Evolutionary conservation across 2,329 filamentous ascomycete genomes (phyloP).

Genomic region (Claviceps lovelessii): DNA sequence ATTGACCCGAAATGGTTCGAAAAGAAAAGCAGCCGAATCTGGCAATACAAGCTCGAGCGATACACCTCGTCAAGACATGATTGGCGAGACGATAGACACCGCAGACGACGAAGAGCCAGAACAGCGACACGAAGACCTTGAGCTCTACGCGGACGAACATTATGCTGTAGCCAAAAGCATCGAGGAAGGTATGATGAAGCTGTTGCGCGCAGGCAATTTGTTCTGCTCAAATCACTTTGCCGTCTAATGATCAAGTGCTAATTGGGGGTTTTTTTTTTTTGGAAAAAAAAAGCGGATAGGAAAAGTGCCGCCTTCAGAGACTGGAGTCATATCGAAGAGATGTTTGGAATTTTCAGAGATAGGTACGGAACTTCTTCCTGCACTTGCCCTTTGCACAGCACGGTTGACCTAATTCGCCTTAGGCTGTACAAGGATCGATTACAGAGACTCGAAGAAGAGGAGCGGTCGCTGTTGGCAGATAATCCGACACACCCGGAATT

Average conservation of each 20-base stretch:
- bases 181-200: conserved; percentile 47
- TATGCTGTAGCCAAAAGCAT: conserved; percentile 46
- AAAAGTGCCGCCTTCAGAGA: conserved; percentile 71
- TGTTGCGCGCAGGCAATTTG: neutral
- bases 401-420: neutral
- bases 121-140: conserved; percentile 36
- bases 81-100: conserved; percentile 19
- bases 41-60: neutral
- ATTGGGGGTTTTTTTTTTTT: conserved; percentile 4
- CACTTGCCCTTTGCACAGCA: neutral
- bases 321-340: conserved; percentile 67
- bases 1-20: conserved; percentile 27
- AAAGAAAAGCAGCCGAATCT: conserved; percentile 19
- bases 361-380: conserved; percentile 34
- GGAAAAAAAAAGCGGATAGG: conserved; percentile 49
- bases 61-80: conserved; percentile 15
- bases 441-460: conserved; percentile 60
- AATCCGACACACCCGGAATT: conserved; percentile 79
- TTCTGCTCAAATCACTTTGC: neutral
- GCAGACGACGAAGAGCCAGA: conserved; percentile 28
- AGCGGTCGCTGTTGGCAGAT: conserved; percentile 43
- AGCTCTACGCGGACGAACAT: conserved; percentile 33
- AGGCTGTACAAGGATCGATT: conserved; percentile 84
- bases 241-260: conserved; percentile 7
- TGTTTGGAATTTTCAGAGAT: conserved; percentile 75